Conservation (phyloP, 208 protist genomes). For the Trypanosoma conorhini region DNA sequence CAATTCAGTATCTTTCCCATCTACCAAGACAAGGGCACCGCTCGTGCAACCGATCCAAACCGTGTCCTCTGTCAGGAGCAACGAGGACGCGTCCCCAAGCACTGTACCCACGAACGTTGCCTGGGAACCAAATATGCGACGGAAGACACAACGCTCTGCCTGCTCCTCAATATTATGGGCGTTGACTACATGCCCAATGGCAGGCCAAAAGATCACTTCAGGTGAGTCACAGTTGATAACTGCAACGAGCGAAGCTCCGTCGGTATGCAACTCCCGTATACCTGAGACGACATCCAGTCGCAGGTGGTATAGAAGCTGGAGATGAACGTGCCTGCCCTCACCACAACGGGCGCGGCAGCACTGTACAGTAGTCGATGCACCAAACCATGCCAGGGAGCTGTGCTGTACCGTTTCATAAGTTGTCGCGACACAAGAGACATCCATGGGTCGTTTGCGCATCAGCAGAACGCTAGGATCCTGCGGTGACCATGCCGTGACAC, state of each 20-base stretch:
- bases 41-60: constrained; percentile 19
- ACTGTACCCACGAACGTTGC: not conserved
- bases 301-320: constrained; percentile 16
- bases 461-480: constrained; percentile 17
- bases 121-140: not conserved
- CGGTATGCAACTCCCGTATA: constrained; percentile 4
- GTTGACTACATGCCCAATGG: constrained; percentile 10
- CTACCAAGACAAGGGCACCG: constrained; percentile 7
- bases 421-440: constrained; percentile 19
- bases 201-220: constrained; percentile 6
- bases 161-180: constrained; percentile 1
- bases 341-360: constrained; percentile 16
- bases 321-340: constrained; percentile 3
- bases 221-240: not conserved
- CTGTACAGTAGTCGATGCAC: not conserved
- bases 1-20: not conserved
- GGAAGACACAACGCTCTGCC: constrained; percentile 4
- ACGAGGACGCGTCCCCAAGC: constrained; percentile 7
- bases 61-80: constrained; percentile 3
- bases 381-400: constrained; percentile 24
- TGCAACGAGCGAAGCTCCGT: constrained; percentile 18
- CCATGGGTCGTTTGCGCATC: constrained; percentile 19
- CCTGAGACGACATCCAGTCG: not conserved
- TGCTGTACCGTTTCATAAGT: not conserved
- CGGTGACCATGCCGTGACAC: constrained; percentile 23